phyloP scores from a whole-genome alignment of 1,284 basidiomycete genomes.

The Coniferiporia sulphurascens region DNA sequence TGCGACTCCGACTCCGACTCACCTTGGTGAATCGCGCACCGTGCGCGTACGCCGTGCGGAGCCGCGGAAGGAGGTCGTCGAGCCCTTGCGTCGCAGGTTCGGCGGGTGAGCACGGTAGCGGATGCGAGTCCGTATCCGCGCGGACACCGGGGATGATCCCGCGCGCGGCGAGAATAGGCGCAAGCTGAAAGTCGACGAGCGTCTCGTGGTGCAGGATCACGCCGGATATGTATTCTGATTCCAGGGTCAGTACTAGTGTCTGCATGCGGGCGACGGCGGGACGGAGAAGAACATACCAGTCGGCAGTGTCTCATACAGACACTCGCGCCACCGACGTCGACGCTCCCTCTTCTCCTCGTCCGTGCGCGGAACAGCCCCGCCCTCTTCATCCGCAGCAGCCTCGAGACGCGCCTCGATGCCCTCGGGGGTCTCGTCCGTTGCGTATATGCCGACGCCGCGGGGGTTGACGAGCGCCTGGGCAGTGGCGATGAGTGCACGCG shows the following conservation, averaged over 20 bases:
- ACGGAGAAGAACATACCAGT: slow-evolving; percentile 28
- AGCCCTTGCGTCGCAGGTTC: slow-evolving; percentile 49
- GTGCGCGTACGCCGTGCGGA: slow-evolving; percentile 38
- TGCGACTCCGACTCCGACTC: too few relatives aligned
- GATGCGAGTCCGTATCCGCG: slow-evolving; percentile 45
- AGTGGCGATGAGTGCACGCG: slow-evolving; percentile 38
- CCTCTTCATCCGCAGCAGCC: slow-evolving; percentile 29
- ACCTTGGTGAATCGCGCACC: slow-evolving; percentile 44
- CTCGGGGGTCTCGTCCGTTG: slow-evolving; percentile 48
- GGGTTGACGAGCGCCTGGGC: slow-evolving; percentile 42
- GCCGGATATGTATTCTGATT: slow-evolving; percentile 43
- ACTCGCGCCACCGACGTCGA: slow-evolving; percentile 40
- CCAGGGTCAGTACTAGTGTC: background rate
- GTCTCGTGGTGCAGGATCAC: slow-evolving; percentile 47
- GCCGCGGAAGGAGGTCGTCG: slow-evolving; percentile 39
- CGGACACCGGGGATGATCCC: slow-evolving; percentile 48
- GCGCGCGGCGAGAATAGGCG: slow-evolving; percentile 35
- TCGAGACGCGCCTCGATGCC: slow-evolving; percentile 37
- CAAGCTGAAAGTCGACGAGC: slow-evolving; percentile 43
- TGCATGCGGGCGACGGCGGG: background rate
- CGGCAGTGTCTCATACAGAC: slow-evolving; percentile 39
- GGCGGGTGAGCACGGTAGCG: slow-evolving; percentile 38
- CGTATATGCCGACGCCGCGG: slow-evolving; percentile 48
- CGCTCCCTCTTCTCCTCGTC: slow-evolving; percentile 36
- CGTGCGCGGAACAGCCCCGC: slow-evolving; percentile 24